Evolutionary conservation across 1,139 yeast species (phyloP).

Genomic region (Magnusiomyces suaveolens): DNA sequence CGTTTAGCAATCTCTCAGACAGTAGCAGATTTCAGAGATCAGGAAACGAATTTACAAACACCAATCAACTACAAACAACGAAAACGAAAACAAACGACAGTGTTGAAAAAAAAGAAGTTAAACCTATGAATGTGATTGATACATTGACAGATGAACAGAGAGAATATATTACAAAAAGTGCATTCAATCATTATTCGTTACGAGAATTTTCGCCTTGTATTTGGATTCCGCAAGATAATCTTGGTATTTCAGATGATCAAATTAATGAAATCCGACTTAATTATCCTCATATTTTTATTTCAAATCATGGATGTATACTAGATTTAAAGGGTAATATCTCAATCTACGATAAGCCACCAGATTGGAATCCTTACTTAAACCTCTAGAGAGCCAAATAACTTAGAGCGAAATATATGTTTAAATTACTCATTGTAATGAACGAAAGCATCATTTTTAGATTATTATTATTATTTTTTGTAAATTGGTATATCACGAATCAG

Average conservation of each 20-base stretch:
- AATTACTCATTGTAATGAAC: too few relatives aligned
- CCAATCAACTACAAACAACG: not conserved
- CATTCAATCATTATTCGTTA: conserved; percentile 27
- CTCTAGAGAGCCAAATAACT: conserved; percentile 7
- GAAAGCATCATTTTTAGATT: too few relatives aligned
- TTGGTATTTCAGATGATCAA: conserved; percentile 29
- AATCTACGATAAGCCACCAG: conserved; percentile 21
- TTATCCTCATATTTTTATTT: conserved; percentile 22
- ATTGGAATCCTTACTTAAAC: conserved; percentile 12
- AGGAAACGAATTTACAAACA: not conserved
- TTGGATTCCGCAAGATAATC: conserved; percentile 30
- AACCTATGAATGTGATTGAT: not conserved
- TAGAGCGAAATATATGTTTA: too few relatives aligned
- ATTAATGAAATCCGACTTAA: conserved; percentile 20
- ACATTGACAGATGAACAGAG: conserved; percentile 20
- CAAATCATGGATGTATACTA: conserved; percentile 20
- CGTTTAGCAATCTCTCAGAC: conserved; percentile 2
- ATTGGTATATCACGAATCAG: too few relatives aligned
- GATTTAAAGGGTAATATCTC: conserved; percentile 15
- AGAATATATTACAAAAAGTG: conserved; percentile 19
- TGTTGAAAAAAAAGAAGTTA: not conserved
- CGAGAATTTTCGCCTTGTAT: conserved; percentile 26
- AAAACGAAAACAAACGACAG: not conserved
- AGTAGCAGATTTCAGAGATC: not conserved
- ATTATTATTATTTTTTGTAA: too few relatives aligned